Percentiles rank a stretch among this genome's conserved stretches.
Conservation (phyloP, 352 stramenopile species). For the Pythium utonaiense region DNA sequence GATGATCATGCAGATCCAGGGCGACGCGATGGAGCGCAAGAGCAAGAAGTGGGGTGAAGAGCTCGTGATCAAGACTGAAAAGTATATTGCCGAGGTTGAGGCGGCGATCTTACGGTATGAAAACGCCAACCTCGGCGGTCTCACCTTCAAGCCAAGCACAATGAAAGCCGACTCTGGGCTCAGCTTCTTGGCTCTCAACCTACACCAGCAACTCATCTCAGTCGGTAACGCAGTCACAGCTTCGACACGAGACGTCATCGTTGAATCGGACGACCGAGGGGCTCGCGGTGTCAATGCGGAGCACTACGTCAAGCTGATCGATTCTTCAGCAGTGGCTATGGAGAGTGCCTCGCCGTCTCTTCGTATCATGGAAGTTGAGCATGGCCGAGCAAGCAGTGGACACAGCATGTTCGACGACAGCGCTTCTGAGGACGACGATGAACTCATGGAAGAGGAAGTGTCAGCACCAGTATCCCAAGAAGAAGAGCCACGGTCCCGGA, state of each 20-base stretch:
- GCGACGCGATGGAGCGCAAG: conserved; percentile 72
- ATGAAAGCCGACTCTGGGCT: conserved; percentile 82
- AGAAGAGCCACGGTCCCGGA: conserved; percentile 3
- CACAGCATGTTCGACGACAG: conserved; percentile 19
- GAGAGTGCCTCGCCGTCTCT: conserved; percentile 5
- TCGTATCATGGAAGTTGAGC: conserved; percentile 17
- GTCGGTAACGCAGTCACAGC: conserved; percentile 67
- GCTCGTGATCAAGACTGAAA: conserved; percentile 70
- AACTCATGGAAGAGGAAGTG: conserved; percentile 24
- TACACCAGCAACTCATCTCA: conserved; percentile 82
- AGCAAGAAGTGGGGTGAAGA: conserved; percentile 78
- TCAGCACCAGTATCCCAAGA: conserved; percentile 16
- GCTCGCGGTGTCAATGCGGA: not conserved
- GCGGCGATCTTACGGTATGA: conserved; percentile 74
- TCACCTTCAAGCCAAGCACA: conserved; percentile 86
- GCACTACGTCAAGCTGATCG: conserved; percentile 23
- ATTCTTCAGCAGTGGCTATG: conserved; percentile 10
- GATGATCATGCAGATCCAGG: conserved; percentile 87
- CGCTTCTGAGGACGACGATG: conserved; percentile 21
- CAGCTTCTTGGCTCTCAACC: conserved; percentile 76
- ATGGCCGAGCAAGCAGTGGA: conserved; percentile 2
- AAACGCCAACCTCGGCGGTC: conserved; percentile 51
- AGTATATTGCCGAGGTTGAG: conserved; percentile 80
- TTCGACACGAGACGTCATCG: conserved; percentile 15
- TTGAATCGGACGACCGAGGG: not conserved